Percentiles rank a stretch among this genome's conserved stretches.
phyloP scores from a whole-genome alignment of 2,329 filamentous ascomycete species.

The Periconia sp. region DNA sequence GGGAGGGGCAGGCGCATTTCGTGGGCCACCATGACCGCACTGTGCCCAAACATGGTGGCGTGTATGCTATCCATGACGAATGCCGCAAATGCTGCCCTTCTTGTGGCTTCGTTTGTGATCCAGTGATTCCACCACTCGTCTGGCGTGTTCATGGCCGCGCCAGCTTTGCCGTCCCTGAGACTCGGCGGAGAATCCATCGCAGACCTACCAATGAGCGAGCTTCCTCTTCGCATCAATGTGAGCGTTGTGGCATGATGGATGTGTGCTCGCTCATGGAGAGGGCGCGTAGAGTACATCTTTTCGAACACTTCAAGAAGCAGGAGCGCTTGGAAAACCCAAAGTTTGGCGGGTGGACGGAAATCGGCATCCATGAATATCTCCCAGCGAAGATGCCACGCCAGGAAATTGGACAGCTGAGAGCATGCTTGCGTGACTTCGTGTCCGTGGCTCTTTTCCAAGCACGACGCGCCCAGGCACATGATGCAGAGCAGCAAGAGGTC shows the following conservation, averaged over 20 bases:
- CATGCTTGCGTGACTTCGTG: constrained; percentile 72
- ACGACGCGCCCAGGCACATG: constrained; percentile 90
- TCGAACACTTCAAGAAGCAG: constrained; percentile 90
- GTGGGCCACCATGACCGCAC: constrained; percentile 94
- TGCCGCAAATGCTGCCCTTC: constrained; percentile 86
- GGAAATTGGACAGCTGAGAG: constrained; percentile 83
- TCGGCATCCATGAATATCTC: constrained; percentile 90
- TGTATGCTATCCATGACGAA: constrained; percentile 96
- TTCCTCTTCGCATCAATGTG: constrained; percentile 90
- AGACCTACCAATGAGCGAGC: constrained; percentile 84
- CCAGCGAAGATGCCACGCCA: constrained; percentile 93
- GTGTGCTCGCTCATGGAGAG: constrained; percentile 89
- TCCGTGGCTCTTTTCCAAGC: constrained; percentile 80
- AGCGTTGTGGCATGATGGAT: constrained; percentile 96
- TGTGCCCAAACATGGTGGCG: constrained; percentile 97
- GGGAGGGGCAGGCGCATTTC: constrained; percentile 90
- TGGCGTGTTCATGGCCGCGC: constrained; percentile 64
- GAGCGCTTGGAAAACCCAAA: constrained; percentile 94
- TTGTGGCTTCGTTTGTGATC: constrained; percentile 91
- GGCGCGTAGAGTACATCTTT: constrained; percentile 94
- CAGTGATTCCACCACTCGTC: constrained; percentile 96
- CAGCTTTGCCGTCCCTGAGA: constrained; percentile 62
- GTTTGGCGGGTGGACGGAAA: constrained; percentile 86
- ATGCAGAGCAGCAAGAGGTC: constrained; percentile 83
- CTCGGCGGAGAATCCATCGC: constrained; percentile 82